Conservation (phyloP, 2,329 filamentous ascomycete genomes). For the Blastomyces silverae region DNA sequence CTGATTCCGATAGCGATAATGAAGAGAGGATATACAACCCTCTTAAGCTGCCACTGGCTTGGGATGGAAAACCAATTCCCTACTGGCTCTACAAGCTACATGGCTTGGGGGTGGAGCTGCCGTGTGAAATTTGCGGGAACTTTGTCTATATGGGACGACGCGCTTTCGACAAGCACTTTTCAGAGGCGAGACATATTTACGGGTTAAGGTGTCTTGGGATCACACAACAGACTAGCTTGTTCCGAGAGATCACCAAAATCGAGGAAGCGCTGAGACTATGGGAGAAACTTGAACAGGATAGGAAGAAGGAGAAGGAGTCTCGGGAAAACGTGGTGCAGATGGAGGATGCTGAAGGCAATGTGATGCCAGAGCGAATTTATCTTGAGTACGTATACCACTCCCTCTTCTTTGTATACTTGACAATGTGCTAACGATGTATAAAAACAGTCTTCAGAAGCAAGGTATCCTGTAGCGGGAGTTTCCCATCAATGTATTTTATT, state of each 20-base stretch:
- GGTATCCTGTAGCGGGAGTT: constrained; percentile 20
- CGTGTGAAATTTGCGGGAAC: constrained; percentile 95
- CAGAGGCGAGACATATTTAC: constrained; percentile 85
- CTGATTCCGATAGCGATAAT: constrained; percentile 59
- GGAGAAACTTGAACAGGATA: constrained; percentile 86
- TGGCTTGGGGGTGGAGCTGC: constrained; percentile 87
- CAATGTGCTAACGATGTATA: constrained; percentile 17
- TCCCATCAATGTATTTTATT: constrained; percentile 10
- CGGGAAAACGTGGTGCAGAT: constrained; percentile 90
- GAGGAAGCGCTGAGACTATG: constrained; percentile 81
- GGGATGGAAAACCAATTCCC: constrained; percentile 98
- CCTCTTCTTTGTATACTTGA: neutral
- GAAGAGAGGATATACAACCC: constrained; percentile 94
- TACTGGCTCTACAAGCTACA: constrained; percentile 99
- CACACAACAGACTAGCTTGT: constrained; percentile 73
- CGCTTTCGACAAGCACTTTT: constrained; percentile 98
- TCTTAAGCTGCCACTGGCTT: constrained; percentile 86
- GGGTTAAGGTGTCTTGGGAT: constrained; percentile 91
- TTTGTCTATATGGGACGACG: constrained; percentile 97
- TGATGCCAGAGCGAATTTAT: constrained; percentile 99
- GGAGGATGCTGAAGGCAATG: constrained; percentile 95
- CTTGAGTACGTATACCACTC: constrained; percentile 53
- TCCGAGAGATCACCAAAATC: constrained; percentile 89
- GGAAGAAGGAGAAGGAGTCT: constrained; percentile 66
- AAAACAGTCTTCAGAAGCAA: constrained; percentile 24